phyloP scores from a whole-genome alignment of 2,329 filamentous ascomycete species.

The Alternaria panax region DNA sequence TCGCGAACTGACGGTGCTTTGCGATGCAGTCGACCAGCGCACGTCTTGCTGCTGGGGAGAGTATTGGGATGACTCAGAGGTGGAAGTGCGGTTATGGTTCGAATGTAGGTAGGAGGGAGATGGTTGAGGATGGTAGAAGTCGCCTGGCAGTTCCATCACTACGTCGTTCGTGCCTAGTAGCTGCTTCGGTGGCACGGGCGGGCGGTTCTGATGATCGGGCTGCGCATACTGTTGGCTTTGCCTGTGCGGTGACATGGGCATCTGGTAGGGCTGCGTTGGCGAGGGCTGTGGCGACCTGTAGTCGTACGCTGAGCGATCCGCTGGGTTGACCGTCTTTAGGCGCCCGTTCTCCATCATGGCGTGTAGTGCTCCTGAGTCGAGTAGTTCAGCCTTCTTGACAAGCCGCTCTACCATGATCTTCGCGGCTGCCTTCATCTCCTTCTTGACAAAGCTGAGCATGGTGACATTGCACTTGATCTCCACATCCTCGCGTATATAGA shows the following conservation, averaged over 20 bases:
- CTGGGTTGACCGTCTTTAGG: conserved; percentile 66
- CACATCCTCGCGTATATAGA: conserved; percentile 74
- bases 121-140: conserved; percentile 48
- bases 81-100: conserved; percentile 33
- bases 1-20: conserved; percentile 39
- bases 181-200: conserved; percentile 27
- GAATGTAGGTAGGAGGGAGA: conserved; percentile 40
- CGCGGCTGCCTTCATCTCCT: conserved; percentile 70
- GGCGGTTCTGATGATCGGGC: conserved; percentile 18
- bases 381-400: conserved; percentile 74
- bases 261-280: conserved; percentile 35
- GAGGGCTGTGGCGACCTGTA: conserved; percentile 31
- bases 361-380: conserved; percentile 70
- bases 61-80: conserved; percentile 27
- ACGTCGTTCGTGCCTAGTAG: conserved; percentile 38
- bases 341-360: conserved; percentile 73
- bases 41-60: conserved; percentile 40
- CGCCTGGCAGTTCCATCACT: conserved; percentile 55
- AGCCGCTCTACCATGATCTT: conserved; percentile 73
- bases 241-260: conserved; percentile 35
- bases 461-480: conserved; percentile 74
- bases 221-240: conserved; percentile 14
- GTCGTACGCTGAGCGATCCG: conserved; percentile 36
- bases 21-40: conserved; percentile 44
- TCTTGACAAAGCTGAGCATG: conserved; percentile 70